Evolutionary conservation across 2,329 filamentous ascomycete genomes (phyloP), one percentile per base, ranked within the genome.

Genomic region (Ophiostoma quercus): DNA sequence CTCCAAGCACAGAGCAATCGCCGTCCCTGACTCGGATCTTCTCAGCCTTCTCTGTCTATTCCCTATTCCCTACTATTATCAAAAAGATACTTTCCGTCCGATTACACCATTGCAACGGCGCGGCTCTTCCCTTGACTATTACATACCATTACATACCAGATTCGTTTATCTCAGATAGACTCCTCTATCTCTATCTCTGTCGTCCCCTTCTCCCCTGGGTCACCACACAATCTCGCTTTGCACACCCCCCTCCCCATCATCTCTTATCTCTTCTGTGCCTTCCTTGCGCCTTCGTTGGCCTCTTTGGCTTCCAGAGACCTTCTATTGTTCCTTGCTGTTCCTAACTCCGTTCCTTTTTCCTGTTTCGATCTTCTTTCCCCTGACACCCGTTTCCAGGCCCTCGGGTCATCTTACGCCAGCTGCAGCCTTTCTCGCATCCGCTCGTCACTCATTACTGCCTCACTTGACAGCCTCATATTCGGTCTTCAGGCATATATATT

Each of bases 111-210:
- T 68, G 39, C 37, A 51, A 60, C 47, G 47, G 60, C 71, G 65
- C 71, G 62, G 70, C 72, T 70, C 71, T 65, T 67, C 66, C 57
- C 39, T 68, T 71, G 66, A 43, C 71, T 65, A 69, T 72, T 73
- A 70, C 70, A 70, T 68, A 68, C 66, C 60, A 66, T 71, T 71
- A 7, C 43, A 51, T 51, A 51, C 34, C 54, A 41, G 39, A 47
- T 47, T 19, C 43, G 22, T 65, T 54, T 29, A 34, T 63, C 32
- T 34, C 34, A 34, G 34, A 34, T 34, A 34, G 34, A 8, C 34
- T 34, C 34, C 34, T 63, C 57, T 7, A 29, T 62, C 16, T 63
- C 29, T 19, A 34, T 34, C 60, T 37, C 29, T 32, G 34, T 34
- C 34, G 34, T 7, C 11, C 32, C 62, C 22, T 65, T 34, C 25